A percentile compares a stretch with the other conserved stretches of the same genome.
Conservation (phyloP, 176 grass and related monocot genomes). For the Melocanna baccifera region DNA sequence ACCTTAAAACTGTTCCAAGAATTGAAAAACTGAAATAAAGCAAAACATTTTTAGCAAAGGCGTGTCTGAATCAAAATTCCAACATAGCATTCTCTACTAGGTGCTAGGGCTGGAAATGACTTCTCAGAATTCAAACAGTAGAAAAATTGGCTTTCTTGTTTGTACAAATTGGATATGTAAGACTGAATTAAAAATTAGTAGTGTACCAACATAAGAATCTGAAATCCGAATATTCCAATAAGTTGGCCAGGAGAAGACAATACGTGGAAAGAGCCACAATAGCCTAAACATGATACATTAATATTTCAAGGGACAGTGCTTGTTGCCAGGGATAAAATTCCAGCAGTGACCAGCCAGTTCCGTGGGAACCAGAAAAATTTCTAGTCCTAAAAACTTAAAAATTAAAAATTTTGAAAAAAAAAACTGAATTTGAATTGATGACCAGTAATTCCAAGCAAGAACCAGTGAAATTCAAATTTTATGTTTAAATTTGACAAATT, state of each 20-base stretch:
- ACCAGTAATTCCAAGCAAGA: too few relatives aligned
- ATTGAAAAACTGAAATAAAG: background rate
- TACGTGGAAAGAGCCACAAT: background rate
- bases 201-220: background rate
- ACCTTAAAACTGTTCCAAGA: background rate
- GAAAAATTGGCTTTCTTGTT: background rate
- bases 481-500: too few relatives aligned
- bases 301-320: background rate
- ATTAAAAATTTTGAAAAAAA: too few relatives aligned
- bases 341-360: too few relatives aligned
- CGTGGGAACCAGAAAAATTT: too few relatives aligned
- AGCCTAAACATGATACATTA: too few relatives aligned
- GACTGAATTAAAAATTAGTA: background rate
- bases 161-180: background rate
- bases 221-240: background rate
- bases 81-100: slow-evolving; percentile 12
- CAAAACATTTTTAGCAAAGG: background rate
- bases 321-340: background rate
- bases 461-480: too few relatives aligned
- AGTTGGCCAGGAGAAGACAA: background rate
- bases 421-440: too few relatives aligned
- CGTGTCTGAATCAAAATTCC: background rate
- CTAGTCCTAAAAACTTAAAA: too few relatives aligned
- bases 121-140: background rate
- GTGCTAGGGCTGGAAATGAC: background rate